Conservation (phyloP, 139 green algal species). For the Chlorella sp. region DNA sequence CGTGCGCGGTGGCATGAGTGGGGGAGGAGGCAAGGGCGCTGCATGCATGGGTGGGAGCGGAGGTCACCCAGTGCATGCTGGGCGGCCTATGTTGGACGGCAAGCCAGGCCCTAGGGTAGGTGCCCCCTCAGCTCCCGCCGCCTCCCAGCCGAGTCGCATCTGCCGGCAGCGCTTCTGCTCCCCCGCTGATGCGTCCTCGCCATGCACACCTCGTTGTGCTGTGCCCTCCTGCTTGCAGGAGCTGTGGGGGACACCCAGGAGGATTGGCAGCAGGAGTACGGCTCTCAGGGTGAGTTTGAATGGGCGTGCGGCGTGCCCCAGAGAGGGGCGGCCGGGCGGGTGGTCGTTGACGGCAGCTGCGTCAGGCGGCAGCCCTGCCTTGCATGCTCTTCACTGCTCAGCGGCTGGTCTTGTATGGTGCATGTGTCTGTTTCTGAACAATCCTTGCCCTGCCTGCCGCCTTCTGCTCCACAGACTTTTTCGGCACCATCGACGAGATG, state of each 20-base stretch:
- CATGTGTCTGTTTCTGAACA: neutral
- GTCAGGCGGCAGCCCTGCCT: too few relatives aligned
- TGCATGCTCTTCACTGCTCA: too few relatives aligned
- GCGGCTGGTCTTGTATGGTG: neutral
- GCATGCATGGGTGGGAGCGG: too few relatives aligned
- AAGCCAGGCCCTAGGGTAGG: too few relatives aligned
- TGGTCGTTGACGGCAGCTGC: too few relatives aligned
- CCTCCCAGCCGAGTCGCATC: too few relatives aligned
- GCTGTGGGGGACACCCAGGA: conserved; percentile 58
- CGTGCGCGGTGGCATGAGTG: too few relatives aligned
- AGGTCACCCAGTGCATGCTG: too few relatives aligned
- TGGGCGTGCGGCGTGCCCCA: neutral
- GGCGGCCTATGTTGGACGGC: too few relatives aligned
- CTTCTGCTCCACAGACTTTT: conserved; percentile 66
- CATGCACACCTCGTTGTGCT: neutral
- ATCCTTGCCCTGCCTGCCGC: neutral
- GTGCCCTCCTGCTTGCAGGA: conserved; percentile 30
- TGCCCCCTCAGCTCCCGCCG: too few relatives aligned
- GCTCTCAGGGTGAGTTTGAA: conserved; percentile 19
- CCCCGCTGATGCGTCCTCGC: neutral
- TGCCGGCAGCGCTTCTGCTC: too few relatives aligned
- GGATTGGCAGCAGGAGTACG: conserved; percentile 73
- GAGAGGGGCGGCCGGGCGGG: neutral
- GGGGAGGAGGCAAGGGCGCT: too few relatives aligned
- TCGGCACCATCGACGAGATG: conserved; percentile 84